Evolutionary conservation across 1,139 yeast species (phyloP).

Genomic region (Saccharomyces hybrid): DNA sequence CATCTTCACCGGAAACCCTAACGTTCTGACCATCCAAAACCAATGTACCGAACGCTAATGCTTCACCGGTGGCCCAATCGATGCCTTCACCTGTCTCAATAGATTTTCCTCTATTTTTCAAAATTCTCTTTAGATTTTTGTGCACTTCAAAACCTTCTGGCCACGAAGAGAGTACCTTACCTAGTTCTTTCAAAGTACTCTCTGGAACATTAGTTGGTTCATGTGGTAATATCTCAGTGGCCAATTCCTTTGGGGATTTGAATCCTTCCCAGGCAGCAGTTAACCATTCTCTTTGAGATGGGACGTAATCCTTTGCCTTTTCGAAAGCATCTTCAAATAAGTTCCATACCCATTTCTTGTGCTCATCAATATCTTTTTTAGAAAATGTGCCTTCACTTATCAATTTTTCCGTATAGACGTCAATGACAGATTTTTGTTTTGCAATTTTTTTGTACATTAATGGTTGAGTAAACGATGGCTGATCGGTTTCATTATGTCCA

Average conservation of each 20-base stretch:
- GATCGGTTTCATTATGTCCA: conserved; percentile 99
- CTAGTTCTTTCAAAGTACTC: conserved; percentile 65
- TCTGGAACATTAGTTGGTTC: conserved; percentile 90
- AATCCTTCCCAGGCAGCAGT: conserved; percentile 99
- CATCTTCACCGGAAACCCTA: conserved; percentile 98
- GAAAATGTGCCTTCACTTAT: conserved; percentile 84
- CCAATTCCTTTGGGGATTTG: conserved; percentile 95
- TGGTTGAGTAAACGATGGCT: conserved; percentile 98
- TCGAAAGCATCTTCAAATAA: conserved; percentile 81
- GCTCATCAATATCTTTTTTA: conserved; percentile 84
- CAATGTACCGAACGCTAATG: conserved; percentile 91
- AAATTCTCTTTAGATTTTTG: conserved; percentile 92
- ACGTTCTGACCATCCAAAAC: conserved; percentile 92
- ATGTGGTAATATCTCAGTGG: conserved; percentile 91
- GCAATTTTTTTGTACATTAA: conserved; percentile 90
- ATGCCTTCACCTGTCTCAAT: conserved; percentile 87
- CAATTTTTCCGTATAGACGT: conserved; percentile 74
- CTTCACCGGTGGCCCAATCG: conserved; percentile 99
- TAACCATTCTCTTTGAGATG: conserved; percentile 95
- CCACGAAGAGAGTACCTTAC: conserved; percentile 69
- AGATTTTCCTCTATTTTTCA: conserved; percentile 79
- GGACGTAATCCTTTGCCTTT: conserved; percentile 82
- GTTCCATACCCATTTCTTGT: conserved; percentile 97
- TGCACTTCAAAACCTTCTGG: conserved; percentile 90
- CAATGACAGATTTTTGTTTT: conserved; percentile 80